A percentile compares a stretch with the other conserved stretches of the same genome.
These are phyloP conservation scores for Rosa chinensis DNA, from an alignment of 306 rosid species.

Conservation along the genomic window DNA sequence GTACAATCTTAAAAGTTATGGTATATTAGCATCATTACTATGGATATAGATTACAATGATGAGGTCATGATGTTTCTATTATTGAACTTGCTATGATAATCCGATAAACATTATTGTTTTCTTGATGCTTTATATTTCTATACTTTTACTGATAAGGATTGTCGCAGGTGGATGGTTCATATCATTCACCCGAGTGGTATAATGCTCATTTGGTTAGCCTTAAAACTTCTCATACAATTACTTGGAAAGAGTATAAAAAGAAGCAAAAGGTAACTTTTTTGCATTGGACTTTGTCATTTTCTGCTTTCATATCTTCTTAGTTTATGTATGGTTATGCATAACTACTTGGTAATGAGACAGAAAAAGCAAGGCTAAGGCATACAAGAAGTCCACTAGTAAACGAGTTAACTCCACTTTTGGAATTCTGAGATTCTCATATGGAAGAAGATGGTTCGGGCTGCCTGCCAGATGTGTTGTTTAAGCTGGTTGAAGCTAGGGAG, in stretches of 20 bases:
- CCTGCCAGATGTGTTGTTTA: no score
- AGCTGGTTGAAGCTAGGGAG: no score
- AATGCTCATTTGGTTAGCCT: conserved; percentile 99
- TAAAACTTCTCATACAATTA: conserved; percentile 89
- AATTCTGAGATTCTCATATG: no score
- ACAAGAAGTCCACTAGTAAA: no score
- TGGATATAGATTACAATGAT: not conserved
- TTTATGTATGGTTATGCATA: no score
- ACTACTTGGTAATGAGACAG: no score
- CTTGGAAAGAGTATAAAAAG: conserved; percentile 95
- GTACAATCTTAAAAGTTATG: not conserved
- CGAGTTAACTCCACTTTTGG: no score
- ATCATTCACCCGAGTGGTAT: conserved; percentile 99
- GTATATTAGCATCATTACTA: not conserved
- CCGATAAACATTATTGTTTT: conserved; percentile 25
- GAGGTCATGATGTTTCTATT: conserved; percentile 15
- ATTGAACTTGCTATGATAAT: conserved; percentile 17
- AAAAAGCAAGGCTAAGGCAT: no score
- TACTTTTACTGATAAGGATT: conserved; percentile 83
- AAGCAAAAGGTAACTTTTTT: conserved; percentile 79
- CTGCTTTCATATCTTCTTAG: not conserved
- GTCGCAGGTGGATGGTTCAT: conserved; percentile 99
- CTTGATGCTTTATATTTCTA: conserved; percentile 32
- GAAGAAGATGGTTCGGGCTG: no score
- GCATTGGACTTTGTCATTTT: not conserved